A percentile compares a stretch with the other conserved stretches of the same genome.
Conservation (phyloP, 768 basidiomycete genomes). For the Galerina marginata region DNA sequence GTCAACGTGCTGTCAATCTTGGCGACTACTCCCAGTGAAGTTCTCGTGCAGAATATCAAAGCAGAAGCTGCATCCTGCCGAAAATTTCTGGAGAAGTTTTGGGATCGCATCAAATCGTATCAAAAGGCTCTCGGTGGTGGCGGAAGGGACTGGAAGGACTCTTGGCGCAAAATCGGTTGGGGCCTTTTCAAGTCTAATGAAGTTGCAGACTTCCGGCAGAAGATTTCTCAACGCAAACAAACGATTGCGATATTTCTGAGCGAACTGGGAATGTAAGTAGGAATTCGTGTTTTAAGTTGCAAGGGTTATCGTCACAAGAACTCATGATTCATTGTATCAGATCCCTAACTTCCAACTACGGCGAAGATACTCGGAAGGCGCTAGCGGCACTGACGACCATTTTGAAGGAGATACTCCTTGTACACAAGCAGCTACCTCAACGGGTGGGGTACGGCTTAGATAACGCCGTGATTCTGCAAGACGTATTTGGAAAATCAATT, state of each 20-base stretch:
- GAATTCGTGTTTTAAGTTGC: too few relatives aligned
- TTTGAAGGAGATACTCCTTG: not conserved
- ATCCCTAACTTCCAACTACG: not conserved
- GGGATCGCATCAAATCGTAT: conserved; percentile 1
- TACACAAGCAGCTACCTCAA: conserved; percentile 2
- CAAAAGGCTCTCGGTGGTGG: not conserved
- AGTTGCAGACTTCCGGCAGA: not conserved
- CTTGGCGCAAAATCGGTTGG: conserved; percentile 9
- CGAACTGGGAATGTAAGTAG: not conserved
- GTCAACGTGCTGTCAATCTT: not conserved
- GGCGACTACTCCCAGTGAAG: not conserved
- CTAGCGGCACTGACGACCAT: not conserved
- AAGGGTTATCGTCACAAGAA: not conserved
- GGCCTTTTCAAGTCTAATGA: not conserved
- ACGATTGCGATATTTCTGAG: conserved; percentile 5
- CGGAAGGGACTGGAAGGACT: not conserved
- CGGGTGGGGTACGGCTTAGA: not conserved
- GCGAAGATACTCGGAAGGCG: not conserved
- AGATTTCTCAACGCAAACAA: conserved; percentile 1
- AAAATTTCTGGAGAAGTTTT: not conserved
- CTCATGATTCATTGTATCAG: not conserved
- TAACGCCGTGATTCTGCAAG: not conserved
- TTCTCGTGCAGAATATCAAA: not conserved
- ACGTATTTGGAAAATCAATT: not conserved
- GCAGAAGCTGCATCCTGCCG: not conserved